Percentiles rank a stretch among this genome's conserved stretches.
phyloP scores from a whole-genome alignment of 192 early-diverging fungal species.

The Geranomyces variabilis region DNA sequence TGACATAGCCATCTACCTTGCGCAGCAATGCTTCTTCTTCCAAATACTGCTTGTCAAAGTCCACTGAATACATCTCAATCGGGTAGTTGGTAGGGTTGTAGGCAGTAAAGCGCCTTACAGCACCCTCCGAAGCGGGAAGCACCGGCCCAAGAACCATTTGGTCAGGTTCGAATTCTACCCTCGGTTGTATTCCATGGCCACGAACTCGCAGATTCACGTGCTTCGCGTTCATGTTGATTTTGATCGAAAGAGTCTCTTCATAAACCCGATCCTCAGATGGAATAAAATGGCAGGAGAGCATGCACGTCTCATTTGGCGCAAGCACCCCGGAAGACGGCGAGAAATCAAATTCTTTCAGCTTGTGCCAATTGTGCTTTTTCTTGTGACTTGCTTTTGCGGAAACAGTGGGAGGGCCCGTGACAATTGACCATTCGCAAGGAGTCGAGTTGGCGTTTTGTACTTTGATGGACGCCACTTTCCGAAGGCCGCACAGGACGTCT shows the following conservation, averaged over 20 bases:
- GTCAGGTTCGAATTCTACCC: conserved; percentile 55
- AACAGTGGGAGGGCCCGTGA: neutral
- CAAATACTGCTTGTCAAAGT: conserved; percentile 59
- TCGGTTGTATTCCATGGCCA: conserved; percentile 46
- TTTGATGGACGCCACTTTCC: conserved; percentile 50
- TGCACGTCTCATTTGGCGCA: conserved; percentile 48
- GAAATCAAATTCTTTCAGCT: conserved; percentile 54
- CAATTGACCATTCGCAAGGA: conserved; percentile 56
- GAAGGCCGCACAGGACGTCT: conserved; percentile 51
- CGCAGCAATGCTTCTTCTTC: conserved; percentile 58
- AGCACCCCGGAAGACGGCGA: conserved; percentile 47
- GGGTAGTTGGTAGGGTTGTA: conserved; percentile 54
- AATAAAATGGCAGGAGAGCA: conserved; percentile 46
- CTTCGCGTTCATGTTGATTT: conserved; percentile 54
- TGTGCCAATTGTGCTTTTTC: conserved; percentile 26
- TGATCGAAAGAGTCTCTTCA: conserved; percentile 48
- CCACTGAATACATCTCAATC: conserved; percentile 55
- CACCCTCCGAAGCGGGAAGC: conserved; percentile 56
- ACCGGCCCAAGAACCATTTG: conserved; percentile 49
- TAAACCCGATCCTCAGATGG: conserved; percentile 53
- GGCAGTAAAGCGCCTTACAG: conserved; percentile 44
- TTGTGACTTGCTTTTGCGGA: conserved; percentile 22
- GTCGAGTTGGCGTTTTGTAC: conserved; percentile 54
- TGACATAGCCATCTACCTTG: conserved; percentile 44
- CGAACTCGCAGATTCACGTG: conserved; percentile 37